Evolutionary conservation across 2,329 filamentous ascomycete genomes (phyloP).

Genomic region (Allantophomopsis lycopodina): DNA sequence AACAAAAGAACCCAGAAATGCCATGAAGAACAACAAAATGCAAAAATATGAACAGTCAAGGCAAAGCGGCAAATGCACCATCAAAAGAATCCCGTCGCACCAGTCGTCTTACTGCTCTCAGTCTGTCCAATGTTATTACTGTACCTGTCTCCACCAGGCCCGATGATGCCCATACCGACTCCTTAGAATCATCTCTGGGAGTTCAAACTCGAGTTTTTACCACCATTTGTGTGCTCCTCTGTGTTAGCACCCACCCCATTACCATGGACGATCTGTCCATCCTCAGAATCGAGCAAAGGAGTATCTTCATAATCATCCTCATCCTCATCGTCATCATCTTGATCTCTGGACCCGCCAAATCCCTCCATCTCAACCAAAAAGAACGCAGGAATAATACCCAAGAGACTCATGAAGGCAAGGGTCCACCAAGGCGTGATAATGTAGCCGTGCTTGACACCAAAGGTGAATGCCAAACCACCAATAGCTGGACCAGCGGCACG

Average conservation of each 20-base stretch:
- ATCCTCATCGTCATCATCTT: conserved; percentile 19
- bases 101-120: conserved; percentile 16
- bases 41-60: no score
- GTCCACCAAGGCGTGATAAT: conserved; percentile 73
- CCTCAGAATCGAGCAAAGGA: conserved; percentile 5
- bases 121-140: conserved; percentile 18
- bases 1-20: no score
- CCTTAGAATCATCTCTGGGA: conserved; percentile 12
- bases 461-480: conserved; percentile 59
- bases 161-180: conserved; percentile 16
- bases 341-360: conserved; percentile 28
- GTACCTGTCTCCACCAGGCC: conserved; percentile 15
- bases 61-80: background rate
- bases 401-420: conserved; percentile 44
- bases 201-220: conserved; percentile 5
- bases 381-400: conserved; percentile 60
- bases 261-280: conserved; percentile 6
- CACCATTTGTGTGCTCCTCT: conserved; percentile 11
- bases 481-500: conserved; percentile 66
- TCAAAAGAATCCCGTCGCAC: conserved; percentile 13
- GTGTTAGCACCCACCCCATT: conserved; percentile 6
- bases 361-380: conserved; percentile 65
- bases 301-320: conserved; percentile 5
- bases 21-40: no score
- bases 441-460: conserved; percentile 63